phyloP scores from a whole-genome alignment of 306 rosid genomes.

The Gillenia trifoliata region DNA sequence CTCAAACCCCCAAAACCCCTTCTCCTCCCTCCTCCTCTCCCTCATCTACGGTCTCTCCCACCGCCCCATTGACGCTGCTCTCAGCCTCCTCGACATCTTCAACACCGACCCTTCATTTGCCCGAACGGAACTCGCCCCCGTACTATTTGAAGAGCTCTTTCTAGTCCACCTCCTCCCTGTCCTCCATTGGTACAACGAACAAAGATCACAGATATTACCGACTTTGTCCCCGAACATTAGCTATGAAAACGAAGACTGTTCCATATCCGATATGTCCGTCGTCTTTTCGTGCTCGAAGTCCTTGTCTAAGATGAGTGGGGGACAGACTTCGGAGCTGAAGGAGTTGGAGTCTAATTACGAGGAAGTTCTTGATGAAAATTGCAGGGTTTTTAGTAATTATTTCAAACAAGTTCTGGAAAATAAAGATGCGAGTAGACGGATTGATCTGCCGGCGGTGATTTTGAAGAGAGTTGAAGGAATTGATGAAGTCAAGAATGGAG shows the following conservation, averaged over 20 bases:
- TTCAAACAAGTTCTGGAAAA: constrained; percentile 46
- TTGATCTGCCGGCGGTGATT: constrained; percentile 37
- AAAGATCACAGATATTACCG: constrained; percentile 44
- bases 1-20: constrained; percentile 35
- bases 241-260: constrained; percentile 24
- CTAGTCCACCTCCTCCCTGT: constrained; percentile 65
- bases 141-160: constrained; percentile 62
- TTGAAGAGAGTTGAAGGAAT: constrained; percentile 15
- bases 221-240: constrained; percentile 1
- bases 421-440: constrained; percentile 16
- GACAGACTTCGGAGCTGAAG: constrained; percentile 56
- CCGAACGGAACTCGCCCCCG: constrained; percentile 62
- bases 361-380: constrained; percentile 58
- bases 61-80: constrained; percentile 41
- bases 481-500: not conserved
- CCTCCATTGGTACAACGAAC: constrained; percentile 44
- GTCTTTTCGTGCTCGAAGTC: constrained; percentile 43
- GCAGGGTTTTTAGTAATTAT: constrained; percentile 50
- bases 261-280: constrained; percentile 27
- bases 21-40: constrained; percentile 58
- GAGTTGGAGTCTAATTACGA: constrained; percentile 59
- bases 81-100: constrained; percentile 49
- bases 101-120: constrained; percentile 44
- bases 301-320: constrained; percentile 62
- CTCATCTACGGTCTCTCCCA: constrained; percentile 47